phyloP scores from a whole-genome alignment of 2,329 filamentous ascomycete genomes.

The Aspergillus sp. region DNA sequence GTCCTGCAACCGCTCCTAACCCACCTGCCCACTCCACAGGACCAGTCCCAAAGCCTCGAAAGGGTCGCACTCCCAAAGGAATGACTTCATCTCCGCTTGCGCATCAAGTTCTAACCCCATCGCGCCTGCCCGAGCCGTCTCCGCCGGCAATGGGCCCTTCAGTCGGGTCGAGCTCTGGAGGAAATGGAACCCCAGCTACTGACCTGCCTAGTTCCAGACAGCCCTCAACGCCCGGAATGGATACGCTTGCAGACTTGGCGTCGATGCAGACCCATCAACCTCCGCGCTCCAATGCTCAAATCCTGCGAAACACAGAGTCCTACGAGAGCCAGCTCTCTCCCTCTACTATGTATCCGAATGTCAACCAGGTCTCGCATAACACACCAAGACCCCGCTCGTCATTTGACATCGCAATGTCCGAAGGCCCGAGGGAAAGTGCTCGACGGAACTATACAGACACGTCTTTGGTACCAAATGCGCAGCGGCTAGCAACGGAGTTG shows the following conservation, averaged over 20 bases:
- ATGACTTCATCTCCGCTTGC: conserved; percentile 40
- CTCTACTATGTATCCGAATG: conserved; percentile 36
- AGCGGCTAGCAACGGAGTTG: conserved; percentile 36
- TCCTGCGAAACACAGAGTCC: conserved; percentile 34
- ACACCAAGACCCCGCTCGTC: conserved; percentile 39
- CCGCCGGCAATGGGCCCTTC: conserved; percentile 30
- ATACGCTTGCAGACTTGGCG: conserved; percentile 44
- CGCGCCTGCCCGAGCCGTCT: conserved; percentile 33
- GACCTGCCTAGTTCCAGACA: conserved; percentile 33
- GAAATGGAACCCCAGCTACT: conserved; percentile 30
- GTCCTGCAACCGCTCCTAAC: conserved; percentile 22
- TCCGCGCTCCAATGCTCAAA: conserved; percentile 33
- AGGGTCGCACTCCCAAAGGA: conserved; percentile 24
- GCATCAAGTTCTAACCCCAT: conserved; percentile 36
- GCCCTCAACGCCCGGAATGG: conserved; percentile 44
- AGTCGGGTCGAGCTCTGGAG: conserved; percentile 18
- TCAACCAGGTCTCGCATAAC: conserved; percentile 32
- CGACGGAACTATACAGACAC: conserved; percentile 38
- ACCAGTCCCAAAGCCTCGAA: conserved; percentile 2
- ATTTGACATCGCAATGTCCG: conserved; percentile 42
- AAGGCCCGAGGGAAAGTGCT: conserved; percentile 35
- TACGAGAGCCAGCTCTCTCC: conserved; percentile 41
- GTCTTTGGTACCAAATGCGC: conserved; percentile 37
- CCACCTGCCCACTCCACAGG: conserved; percentile 18
- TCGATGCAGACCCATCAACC: conserved; percentile 45